Base-by-base conservation (phyloP, 768 basidiomycete species). In the Phylloporus sp. region DNA sequence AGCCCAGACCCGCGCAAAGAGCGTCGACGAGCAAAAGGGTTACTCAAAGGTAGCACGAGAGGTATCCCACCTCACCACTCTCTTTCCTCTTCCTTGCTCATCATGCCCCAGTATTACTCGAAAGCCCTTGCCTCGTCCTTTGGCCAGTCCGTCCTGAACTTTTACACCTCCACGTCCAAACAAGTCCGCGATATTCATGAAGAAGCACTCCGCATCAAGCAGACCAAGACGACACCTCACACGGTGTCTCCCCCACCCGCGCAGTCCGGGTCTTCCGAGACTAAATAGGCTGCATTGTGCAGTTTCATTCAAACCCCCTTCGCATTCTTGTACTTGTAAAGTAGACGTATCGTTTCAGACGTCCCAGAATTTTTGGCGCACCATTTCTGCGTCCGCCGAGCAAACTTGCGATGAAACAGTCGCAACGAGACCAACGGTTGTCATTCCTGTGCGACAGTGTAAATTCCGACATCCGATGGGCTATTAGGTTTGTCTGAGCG, bases 151-250 rank as follows among this genome's bases (percentile, higher is more conserved):
- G 88, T 96, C 48, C 67, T 71, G 23, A 58, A 69, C 1, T 97
- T 96, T 73, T 97, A 96, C 73, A 95, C 94, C 13, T 69, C 70
- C 35, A 94, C 91, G 8, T 75, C 83, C 17, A 97, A 96, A 71
- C 89, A 94, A 66, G 83, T 90, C 22, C 59, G 77, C 17, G 93
- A 97, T 61, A 93, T 97, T 38, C 93, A 96, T 61, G 90, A 93
- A 60, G 94, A 97, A 68, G 94, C 94, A 3, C 72, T 75, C 49
- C 81, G 94, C 24, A 90, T 97, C 58, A 80, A 82, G 22, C 76
- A 72, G 45, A 77, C 86, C 54, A 83, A 86, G 59, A 46, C 63
- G 3, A 41, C 49, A 0, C 21, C 58, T 10, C 37, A 58, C 6
- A 24, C 55, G 8, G 13, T 63, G 3, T 46, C 58, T 17, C 40